phyloP scores from a whole-genome alignment of 768 basidiomycete species.

The Naganishia randhawae region DNA sequence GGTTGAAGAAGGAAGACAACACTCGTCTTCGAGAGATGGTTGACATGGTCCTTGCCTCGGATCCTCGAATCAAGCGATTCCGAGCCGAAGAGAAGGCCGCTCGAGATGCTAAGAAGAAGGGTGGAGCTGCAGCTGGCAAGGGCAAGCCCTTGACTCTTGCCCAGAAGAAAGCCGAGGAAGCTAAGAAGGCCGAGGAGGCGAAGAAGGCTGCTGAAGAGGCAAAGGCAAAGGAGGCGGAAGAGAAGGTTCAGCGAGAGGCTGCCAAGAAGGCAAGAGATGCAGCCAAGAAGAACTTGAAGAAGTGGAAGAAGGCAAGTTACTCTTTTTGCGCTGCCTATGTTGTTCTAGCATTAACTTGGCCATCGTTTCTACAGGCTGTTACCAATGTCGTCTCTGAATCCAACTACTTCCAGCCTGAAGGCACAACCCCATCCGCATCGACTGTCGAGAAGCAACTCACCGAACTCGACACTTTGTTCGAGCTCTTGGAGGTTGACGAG shows the following conservation, averaged over 20 bases:
- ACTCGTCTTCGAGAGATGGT: conserved; percentile 81
- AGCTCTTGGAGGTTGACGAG: conserved; percentile 52
- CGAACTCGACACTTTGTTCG: conserved; percentile 52
- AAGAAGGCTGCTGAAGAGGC: conserved; percentile 67
- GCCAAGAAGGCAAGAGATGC: conserved; percentile 70
- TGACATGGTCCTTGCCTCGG: conserved; percentile 72
- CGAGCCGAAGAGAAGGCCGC: conserved; percentile 94
- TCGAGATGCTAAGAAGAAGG: conserved; percentile 82
- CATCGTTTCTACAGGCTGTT: conserved; percentile 52
- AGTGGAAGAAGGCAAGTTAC: conserved; percentile 63
- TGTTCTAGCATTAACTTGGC: background rate
- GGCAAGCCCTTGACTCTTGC: conserved; percentile 51
- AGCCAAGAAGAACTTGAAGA: conserved; percentile 52
- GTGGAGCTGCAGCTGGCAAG: conserved; percentile 42
- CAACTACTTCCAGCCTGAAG: conserved; percentile 54
- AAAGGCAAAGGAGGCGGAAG: conserved; percentile 53
- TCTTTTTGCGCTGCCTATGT: background rate
- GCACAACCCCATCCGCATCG: conserved; percentile 48
- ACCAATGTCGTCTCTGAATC: conserved; percentile 50
- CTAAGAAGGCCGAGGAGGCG: conserved; percentile 53
- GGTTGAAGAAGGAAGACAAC: conserved; percentile 95
- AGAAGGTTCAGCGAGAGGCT: conserved; percentile 50
- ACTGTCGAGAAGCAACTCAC: conserved; percentile 52
- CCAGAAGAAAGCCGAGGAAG: conserved; percentile 55
- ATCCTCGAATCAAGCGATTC: conserved; percentile 95